These are phyloP conservation scores for Magnolia kwangsiensis DNA, from an alignment of 164 flowering plant genomes.

Conservation along the genomic window DNA sequence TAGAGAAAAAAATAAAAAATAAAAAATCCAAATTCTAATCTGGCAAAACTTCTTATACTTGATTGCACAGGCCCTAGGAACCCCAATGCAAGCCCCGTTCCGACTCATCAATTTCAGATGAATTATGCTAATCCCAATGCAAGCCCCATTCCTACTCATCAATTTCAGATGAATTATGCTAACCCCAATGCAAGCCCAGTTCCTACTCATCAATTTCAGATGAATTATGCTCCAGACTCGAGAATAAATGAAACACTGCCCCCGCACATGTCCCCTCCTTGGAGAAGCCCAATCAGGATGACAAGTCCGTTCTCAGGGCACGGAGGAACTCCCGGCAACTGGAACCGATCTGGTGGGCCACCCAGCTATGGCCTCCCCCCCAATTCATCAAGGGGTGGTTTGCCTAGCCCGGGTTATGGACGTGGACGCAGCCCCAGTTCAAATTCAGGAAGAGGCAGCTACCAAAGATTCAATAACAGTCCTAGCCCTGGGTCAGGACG, in stretches of 20 bases:
- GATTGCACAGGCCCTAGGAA: slow-evolving; percentile 24
- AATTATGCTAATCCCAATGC: slow-evolving; percentile 19
- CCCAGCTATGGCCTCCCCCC: slow-evolving; percentile 13
- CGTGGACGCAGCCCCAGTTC: slow-evolving; percentile 23
- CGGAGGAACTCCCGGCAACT: slow-evolving; percentile 14
- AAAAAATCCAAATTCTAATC: too few relatives aligned
- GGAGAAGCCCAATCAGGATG: slow-evolving; percentile 18
- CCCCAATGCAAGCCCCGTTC: slow-evolving; percentile 17
- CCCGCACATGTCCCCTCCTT: slow-evolving; percentile 8
- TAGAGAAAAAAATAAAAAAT: too few relatives aligned
- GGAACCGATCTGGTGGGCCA: slow-evolving; percentile 19
- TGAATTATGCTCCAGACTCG: slow-evolving; percentile 21
- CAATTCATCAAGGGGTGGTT: slow-evolving; percentile 21
- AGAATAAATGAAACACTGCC: slow-evolving; percentile 4
- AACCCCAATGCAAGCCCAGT: slow-evolving; percentile 10
- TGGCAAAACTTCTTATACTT: too few relatives aligned
- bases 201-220: slow-evolving; percentile 25
- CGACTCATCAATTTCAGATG: slow-evolving; percentile 22
- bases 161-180: slow-evolving; percentile 22
- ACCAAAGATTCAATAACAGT: slow-evolving; percentile 14
- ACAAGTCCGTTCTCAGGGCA: slow-evolving; percentile 11
- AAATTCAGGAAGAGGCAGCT: slow-evolving; percentile 26
- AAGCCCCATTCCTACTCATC: slow-evolving; percentile 14
- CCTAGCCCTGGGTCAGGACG: slow-evolving; percentile 22
- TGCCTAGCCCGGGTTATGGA: slow-evolving; percentile 24